Base-by-base conservation (phyloP, 768 basidiomycete genomes). In the Amanita rimosa region DNA sequence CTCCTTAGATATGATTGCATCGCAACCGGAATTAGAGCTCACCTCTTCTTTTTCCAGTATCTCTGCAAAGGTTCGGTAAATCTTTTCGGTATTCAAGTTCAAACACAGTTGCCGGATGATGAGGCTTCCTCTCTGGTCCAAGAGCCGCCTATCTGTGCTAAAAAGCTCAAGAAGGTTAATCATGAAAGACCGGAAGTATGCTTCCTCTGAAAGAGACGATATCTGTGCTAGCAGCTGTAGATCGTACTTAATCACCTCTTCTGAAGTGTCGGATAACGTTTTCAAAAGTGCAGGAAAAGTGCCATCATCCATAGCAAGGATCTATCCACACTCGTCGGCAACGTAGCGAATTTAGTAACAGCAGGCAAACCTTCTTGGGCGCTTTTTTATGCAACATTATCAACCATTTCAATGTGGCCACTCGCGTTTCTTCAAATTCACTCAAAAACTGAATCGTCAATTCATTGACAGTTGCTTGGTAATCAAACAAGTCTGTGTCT, bases 301-400 rank as follows among this genome's bases (percentile, higher is more conserved):
- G 14, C 91, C 93, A 56, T 97, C 95, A 57, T 97, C 91, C 80
- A 95, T 86, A 0, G 91, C 86, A 38, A 98, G 69, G 53, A 96
- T 95, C 94, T 97, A 57, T 27, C 10, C 24, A 21, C 37, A 40
- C 33, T 45, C 16, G 26, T 45, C 19, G 40, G 39, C 14, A 29
- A 27, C 42, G 26, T 31, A 13, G 10, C 26, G 6, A 29, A 31
- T 44, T n/a, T 36, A 27, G 57, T 29, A 46, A 36, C 3, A 16
- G 16, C 19, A 44, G 9, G 46, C 59, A 40, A 52, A 86, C 93
- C 79, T 95, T 95, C 67, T 85, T 89, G 0, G 96, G 96, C 10
- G 93, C 92, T 60, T 98, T 97, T 62, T 94, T 88, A 65, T 99
- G 96, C 45, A 99, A 68, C 96, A 99, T 99, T 49, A 96, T 83